Conservation (phyloP, 179 eudicot species). For the Corrigiola litoralis region DNA sequence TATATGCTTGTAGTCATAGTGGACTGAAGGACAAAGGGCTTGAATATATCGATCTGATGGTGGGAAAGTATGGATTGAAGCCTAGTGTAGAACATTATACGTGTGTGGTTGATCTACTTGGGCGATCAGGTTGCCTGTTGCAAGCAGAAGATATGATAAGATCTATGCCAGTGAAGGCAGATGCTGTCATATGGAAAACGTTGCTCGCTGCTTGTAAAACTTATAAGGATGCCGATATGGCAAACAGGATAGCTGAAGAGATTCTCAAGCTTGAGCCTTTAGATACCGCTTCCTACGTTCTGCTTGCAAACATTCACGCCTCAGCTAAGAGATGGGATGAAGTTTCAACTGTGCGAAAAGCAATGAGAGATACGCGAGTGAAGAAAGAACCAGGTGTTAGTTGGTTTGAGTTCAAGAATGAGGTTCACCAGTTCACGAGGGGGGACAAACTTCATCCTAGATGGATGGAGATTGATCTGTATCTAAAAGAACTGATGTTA, state of each 20-base stretch:
- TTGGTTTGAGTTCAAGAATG: constrained; percentile 72
- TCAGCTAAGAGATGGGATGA: constrained; percentile 64
- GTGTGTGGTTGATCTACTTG: constrained; percentile 78
- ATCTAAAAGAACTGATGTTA: constrained; percentile 50
- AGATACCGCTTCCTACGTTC: constrained; percentile 64
- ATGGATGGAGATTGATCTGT: constrained; percentile 45
- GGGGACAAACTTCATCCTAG: constrained; percentile 65
- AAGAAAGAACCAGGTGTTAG: constrained; percentile 85
- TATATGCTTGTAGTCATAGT: constrained; percentile 81
- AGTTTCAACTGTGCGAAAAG: constrained; percentile 59
- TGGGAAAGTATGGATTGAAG: constrained; percentile 33
- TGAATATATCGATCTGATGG: constrained; percentile 55
- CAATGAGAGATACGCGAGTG: constrained; percentile 64
- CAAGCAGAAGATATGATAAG: constrained; percentile 70
- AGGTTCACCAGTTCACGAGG: constrained; percentile 60
- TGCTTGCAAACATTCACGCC: constrained; percentile 71
- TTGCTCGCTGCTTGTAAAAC: constrained; percentile 76
- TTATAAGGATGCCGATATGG: constrained; percentile 62
- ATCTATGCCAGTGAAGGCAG: constrained; percentile 67
- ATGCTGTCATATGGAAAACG: constrained; percentile 79
- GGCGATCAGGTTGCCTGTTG: constrained; percentile 63
- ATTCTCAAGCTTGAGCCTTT: constrained; percentile 51
- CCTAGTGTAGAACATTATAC: constrained; percentile 74
- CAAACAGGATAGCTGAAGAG: constrained; percentile 58
- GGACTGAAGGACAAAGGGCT: constrained; percentile 72